Conservation (phyloP, 1,139 yeast genomes). For the Yamadazyma atlantica region DNA sequence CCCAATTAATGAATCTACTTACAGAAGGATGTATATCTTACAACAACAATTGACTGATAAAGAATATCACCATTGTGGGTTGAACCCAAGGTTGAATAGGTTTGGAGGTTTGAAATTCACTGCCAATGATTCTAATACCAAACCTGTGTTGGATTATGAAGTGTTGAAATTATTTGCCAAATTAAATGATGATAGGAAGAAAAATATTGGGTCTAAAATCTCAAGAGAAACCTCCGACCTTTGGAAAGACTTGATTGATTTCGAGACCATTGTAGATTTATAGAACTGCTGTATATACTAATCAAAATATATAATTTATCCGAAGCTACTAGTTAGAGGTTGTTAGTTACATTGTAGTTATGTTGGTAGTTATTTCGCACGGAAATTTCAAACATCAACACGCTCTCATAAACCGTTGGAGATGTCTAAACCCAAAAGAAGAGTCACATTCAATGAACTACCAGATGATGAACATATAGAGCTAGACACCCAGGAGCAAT, state of each 20-base stretch:
- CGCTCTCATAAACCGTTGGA: not conserved
- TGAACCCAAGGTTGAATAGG: slow-evolving; percentile 76
- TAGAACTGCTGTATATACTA: slow-evolving; percentile 2
- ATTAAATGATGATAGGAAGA: slow-evolving; percentile 58
- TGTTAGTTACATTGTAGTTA: too few species aligned
- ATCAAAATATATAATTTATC: slow-evolving; percentile 1
- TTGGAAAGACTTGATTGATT: slow-evolving; percentile 66
- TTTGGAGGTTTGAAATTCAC: slow-evolving; percentile 46
- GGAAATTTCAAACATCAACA: not conserved
- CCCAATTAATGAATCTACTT: slow-evolving; percentile 73
- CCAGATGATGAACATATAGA: slow-evolving; percentile 11
- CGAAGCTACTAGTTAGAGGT: too few species aligned
- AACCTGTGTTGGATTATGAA: slow-evolving; percentile 63
- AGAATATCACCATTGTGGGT: slow-evolving; percentile 70
- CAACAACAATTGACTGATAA: slow-evolving; percentile 87
- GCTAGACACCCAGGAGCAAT: slow-evolving; percentile 4
- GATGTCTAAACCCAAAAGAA: slow-evolving; percentile 8
- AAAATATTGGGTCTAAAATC: slow-evolving; percentile 52
- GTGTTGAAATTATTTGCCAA: slow-evolving; percentile 53
- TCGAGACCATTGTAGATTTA: slow-evolving; percentile 36
- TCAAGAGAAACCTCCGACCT: slow-evolving; percentile 57
- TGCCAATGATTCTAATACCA: slow-evolving; percentile 38
- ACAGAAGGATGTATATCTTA: slow-evolving; percentile 77
- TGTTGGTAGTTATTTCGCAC: too few species aligned
- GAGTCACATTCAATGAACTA: slow-evolving; percentile 15